A percentile compares a stretch with the other conserved stretches of the same genome.
phyloP scores from a whole-genome alignment of 352 stramenopile genomes.

The Phytophthora kernoviae region DNA sequence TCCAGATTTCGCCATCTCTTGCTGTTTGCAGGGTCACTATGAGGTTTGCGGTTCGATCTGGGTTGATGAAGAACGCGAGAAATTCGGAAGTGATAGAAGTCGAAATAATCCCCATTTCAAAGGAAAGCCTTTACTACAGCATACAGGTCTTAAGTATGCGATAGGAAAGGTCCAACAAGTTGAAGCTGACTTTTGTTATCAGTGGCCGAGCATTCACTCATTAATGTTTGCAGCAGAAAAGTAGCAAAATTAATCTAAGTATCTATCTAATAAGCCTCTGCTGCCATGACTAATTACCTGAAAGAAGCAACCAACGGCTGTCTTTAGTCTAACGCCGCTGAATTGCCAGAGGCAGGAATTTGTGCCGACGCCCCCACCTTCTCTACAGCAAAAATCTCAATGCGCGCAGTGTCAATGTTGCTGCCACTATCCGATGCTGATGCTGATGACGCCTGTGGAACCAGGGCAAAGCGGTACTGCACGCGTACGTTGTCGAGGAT shows the following conservation, averaged over 20 bases:
- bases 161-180: conserved; percentile 7
- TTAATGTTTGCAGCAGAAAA: no score
- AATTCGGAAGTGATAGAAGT: background rate
- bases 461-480: conserved; percentile 45
- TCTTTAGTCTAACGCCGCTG: background rate
- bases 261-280: no score
- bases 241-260: no score
- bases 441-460: conserved; percentile 4
- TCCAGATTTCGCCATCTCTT: background rate
- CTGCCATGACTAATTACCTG: no score
- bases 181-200: conserved; percentile 25
- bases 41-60: no score
- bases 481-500: conserved; percentile 63
- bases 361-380: conserved; percentile 1
- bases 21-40: no score
- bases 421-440: conserved; percentile 4
- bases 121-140: background rate
- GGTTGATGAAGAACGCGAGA: background rate
- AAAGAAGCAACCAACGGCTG: background rate
- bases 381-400: conserved; percentile 43
- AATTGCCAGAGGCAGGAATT: background rate
- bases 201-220: background rate
- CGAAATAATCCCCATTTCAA: background rate
- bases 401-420: conserved; percentile 21
- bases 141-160: conserved; percentile 11